Conservation (phyloP, 768 basidiomycete species). For the Amanita jacksonii region DNA sequence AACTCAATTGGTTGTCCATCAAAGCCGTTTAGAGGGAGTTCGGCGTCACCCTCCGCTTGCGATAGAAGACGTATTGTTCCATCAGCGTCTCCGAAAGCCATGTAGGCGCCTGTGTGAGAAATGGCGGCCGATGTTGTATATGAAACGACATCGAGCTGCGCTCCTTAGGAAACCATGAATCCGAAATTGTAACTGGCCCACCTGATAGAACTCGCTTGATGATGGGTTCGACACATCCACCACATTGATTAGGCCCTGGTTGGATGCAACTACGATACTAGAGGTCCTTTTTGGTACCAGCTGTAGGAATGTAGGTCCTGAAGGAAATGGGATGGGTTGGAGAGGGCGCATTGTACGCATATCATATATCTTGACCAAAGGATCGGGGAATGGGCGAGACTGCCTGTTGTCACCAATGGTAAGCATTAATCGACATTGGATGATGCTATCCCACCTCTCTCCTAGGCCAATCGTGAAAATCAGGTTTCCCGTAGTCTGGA, state of each 20-base stretch:
- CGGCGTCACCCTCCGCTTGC: constrained; percentile 53
- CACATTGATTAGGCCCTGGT: constrained; percentile 76
- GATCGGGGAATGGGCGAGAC: constrained; percentile 81
- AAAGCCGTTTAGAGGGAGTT: constrained; percentile 79
- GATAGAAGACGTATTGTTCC: constrained; percentile 78
- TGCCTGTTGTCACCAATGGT: constrained; percentile 41
- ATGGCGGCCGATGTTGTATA: constrained; percentile 75
- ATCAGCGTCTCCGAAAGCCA: constrained; percentile 87
- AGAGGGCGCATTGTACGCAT: constrained; percentile 74
- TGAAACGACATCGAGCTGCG: constrained; percentile 59
- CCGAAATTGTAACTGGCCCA: constrained; percentile 18
- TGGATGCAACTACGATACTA: constrained; percentile 65
- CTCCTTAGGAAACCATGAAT: not conserved
- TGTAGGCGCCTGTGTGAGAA: constrained; percentile 80
- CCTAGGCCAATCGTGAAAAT: constrained; percentile 84
- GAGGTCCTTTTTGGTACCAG: constrained; percentile 69
- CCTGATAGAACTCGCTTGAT: constrained; percentile 74
- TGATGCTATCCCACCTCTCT: constrained; percentile 48
- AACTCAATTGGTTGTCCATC: constrained; percentile 81
- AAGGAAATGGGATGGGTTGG: constrained; percentile 79
- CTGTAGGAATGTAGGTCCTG: constrained; percentile 80
- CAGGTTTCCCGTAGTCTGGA: constrained; percentile 71
- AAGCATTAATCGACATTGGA: constrained; percentile 9
- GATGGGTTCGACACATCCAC: constrained; percentile 71
- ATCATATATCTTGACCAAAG: constrained; percentile 90